phyloP scores from a whole-genome alignment of 2,329 filamentous ascomycete genomes.

The Talaromyces sp. region DNA sequence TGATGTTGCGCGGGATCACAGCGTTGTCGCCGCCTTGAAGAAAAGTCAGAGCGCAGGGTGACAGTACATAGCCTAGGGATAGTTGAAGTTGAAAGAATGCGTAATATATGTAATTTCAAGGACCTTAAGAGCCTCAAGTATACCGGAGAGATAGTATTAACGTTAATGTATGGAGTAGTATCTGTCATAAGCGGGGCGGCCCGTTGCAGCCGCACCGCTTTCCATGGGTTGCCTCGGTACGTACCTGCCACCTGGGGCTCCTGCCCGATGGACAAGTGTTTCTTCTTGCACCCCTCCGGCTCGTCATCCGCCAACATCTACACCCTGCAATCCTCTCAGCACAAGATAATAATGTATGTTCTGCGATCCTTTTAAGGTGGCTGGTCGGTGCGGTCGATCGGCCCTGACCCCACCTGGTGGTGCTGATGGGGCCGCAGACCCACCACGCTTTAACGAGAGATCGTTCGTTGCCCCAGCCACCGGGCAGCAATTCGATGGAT shows the following conservation, averaged over 20 bases:
- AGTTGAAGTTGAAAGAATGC: too few species aligned
- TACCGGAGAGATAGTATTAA: neutral
- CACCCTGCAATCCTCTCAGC: too few species aligned
- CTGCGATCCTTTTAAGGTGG: neutral
- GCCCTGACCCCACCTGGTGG: neutral
- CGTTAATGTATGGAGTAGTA: neutral
- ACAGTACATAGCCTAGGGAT: neutral
- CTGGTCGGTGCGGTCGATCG: too few species aligned
- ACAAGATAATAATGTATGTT: too few species aligned
- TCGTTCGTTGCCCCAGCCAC: neutral
- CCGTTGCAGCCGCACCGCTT: neutral
- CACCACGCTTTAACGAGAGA: neutral
- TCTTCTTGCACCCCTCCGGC: neutral
- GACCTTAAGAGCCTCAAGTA: too few species aligned
- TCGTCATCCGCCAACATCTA: neutral
- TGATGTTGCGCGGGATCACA: neutral
- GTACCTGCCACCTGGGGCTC: neutral
- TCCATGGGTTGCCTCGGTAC: neutral
- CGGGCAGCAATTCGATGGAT: neutral
- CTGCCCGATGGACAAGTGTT: neutral
- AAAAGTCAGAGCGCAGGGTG: too few species aligned
- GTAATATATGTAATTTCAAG: too few species aligned
- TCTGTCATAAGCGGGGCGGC: neutral
- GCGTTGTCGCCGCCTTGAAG: neutral
- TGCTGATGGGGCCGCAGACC: neutral